Base-by-base conservation (phyloP, 2,329 filamentous ascomycete genomes). In the Aspergillus candidus region DNA sequence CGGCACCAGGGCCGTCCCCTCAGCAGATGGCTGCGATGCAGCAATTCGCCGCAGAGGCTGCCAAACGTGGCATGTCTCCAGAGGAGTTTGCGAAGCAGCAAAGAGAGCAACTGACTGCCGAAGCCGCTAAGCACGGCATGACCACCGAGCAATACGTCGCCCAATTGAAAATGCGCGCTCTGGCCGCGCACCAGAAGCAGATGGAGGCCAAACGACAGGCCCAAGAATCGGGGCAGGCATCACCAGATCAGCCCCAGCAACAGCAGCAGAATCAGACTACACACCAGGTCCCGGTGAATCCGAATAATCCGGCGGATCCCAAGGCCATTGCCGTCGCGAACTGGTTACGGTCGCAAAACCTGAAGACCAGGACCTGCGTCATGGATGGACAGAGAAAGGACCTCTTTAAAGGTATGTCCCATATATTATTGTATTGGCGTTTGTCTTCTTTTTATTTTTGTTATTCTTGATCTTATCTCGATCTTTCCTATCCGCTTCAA, bases 301-400 rank as follows among this genome's bases (percentile, higher is more conserved):
- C 68, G 0, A 63, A 61, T 18, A 68, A 67, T 32, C 88, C 91
- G 17, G 88, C 91, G 4, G 93, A 94, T 57, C 91, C 91, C 32
- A 82, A 89, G 60, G 90, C 89, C 14, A 71, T 97, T 36, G 89
- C 90, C 7, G 78, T 98, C 43, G 94, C 93, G 54, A 84, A 88
- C 60, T 98, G 94, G 70, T 72, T 98, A 47, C 82, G 83, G 55
- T 69, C 78, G 46, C 90, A 96, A 70, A 80, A 93, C 47, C 72
- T 98, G 53, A 98, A 98, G 77, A 77, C 80, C 13, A 78, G 93
- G 51, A 96, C 90, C 13, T 91, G 87, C 65, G 94, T 98, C 52
- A 79, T 97, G 53, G 90, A 96, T 54, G 93, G 93, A 59, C 90
- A 96, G 76, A 81, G 93, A 60, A 97, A 95, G 72, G 91, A 98